These are phyloP conservation scores for Colletotrichum trifolii DNA, from an alignment of 2,329 filamentous ascomycete species.

Conservation along the genomic window DNA sequence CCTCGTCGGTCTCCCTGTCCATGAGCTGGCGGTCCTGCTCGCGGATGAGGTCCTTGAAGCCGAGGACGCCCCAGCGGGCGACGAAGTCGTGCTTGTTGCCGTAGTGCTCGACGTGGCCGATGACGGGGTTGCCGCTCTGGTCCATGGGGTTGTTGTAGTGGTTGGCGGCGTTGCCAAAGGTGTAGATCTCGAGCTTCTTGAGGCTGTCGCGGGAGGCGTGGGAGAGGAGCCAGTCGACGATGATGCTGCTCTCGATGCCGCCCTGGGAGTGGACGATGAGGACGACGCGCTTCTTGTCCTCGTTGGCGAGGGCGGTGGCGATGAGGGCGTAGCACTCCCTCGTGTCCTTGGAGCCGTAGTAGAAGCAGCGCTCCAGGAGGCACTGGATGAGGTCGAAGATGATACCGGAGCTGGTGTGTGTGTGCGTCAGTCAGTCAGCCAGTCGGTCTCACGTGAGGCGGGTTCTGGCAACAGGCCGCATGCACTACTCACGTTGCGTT, in stretches of 20 bases:
- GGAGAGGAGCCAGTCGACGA: constrained; percentile 81
- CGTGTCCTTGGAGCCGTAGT: constrained; percentile 77
- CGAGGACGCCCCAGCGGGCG: constrained; percentile 77
- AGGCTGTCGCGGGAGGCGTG: constrained; percentile 75
- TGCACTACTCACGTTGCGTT: constrained; percentile 66
- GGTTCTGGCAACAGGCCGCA: too few relatives aligned
- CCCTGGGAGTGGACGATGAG: constrained; percentile 83
- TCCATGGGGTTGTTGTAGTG: constrained; percentile 81
- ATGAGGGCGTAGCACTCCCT: constrained; percentile 70
- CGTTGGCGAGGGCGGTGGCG: constrained; percentile 71
- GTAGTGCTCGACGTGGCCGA: constrained; percentile 84
- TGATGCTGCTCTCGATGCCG: constrained; percentile 77
- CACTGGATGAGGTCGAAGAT: constrained; percentile 85
- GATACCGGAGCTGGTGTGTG: constrained; percentile 63
- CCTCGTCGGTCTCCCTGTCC: constrained; percentile 64
- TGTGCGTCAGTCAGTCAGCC: too few relatives aligned
- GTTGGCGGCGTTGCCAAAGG: constrained; percentile 82
- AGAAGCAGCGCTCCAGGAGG: constrained; percentile 79
- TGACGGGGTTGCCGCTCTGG: constrained; percentile 62
- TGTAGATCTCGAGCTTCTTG: constrained; percentile 78
- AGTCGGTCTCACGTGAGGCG: not conserved
- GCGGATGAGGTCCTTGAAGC: constrained; percentile 58
- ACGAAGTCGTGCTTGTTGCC: constrained; percentile 81
- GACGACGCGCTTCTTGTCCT: constrained; percentile 73
- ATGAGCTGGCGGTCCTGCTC: constrained; percentile 14